phyloP scores from a whole-genome alignment of 23 red algal species.

The Chondrus crispus region DNA sequence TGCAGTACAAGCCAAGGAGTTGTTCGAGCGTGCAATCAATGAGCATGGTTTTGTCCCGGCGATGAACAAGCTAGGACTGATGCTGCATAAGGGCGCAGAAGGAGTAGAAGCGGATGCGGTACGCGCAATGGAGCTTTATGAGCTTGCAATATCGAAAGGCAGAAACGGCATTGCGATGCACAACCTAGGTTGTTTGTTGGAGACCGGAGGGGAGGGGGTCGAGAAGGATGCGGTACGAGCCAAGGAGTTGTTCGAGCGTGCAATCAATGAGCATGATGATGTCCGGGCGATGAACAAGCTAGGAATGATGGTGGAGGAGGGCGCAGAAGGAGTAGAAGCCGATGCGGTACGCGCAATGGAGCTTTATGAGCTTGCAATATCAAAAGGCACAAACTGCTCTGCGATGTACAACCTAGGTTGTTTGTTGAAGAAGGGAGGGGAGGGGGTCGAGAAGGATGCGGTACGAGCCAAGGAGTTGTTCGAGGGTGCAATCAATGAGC shows the following conservation, averaged over 20 bases:
- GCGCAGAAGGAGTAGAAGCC: background rate
- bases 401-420: slow-evolving; percentile 27
- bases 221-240: background rate
- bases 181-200: background rate
- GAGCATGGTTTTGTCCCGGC: slow-evolving; percentile 18
- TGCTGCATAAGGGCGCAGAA: background rate
- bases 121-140: slow-evolving; percentile 31
- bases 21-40: background rate
- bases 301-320: slow-evolving; percentile 10
- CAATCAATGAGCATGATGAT: background rate
- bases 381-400: background rate
- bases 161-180: background rate
- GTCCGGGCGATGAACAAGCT: background rate
- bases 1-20: background rate
- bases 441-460: slow-evolving; percentile 1
- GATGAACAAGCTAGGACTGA: background rate
- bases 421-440: background rate
- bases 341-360: slow-evolving; percentile 13
- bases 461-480: background rate
- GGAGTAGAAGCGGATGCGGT: background rate
- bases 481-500: slow-evolving; percentile 23
- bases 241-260: background rate
- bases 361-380: background rate
- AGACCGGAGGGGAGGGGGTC: slow-evolving; percentile 3
- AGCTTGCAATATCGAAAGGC: background rate